Base-by-base conservation (phyloP, 2,329 filamentous ascomycete genomes). In the Penicillium sclerotiorum region DNA sequence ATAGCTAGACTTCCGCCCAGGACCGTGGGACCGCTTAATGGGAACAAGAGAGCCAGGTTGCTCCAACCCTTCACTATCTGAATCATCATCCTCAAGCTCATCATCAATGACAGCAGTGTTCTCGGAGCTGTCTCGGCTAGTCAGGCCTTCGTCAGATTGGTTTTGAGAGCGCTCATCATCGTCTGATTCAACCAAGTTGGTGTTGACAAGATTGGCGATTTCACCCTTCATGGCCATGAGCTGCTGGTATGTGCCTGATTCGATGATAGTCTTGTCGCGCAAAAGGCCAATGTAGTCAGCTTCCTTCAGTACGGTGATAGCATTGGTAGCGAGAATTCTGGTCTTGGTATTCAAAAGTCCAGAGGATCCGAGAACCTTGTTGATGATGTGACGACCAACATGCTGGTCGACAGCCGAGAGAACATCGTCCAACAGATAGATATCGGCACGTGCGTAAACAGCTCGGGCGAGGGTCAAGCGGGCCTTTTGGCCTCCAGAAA, bases 401-500 rank as follows among this genome's bases (percentile, higher is more conserved):
- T 99, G 94, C 57, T 95, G 93, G 73, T 99, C 94, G n/a, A 99
- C 94, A 1, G 95, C 94, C 13, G 93, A 97, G 9, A 99, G 80
- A 53, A 92, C 89, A 68, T 99, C 94, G 60, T 99, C 94, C 9
- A 99, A 80, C 11, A 99, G 80, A 66, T 97, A 97, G 42, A 99
- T 85, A 68, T 99, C 95, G n/a, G 94, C 91, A 60, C 94, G 84
- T 44, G 95, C 92, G 67, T 99, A 99, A 1, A 99, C 94, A 23
- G 95, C 93, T 68, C 94, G 84, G 33, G 94, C 94, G 47, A 99
- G 79, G 12, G 91, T 93, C 53, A 99, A 80, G 55, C 94, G 89
- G 47, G 94, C 93, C 74, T 96, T 99, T 68, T 99, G 94, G 5
- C 95, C 94, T 58, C 93, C 93, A 56, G 92, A 96, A 20, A 99